Evolutionary conservation across 495 filamentous ascomycete genomes (phyloP).

Genomic region (Arthonia radiata): DNA sequence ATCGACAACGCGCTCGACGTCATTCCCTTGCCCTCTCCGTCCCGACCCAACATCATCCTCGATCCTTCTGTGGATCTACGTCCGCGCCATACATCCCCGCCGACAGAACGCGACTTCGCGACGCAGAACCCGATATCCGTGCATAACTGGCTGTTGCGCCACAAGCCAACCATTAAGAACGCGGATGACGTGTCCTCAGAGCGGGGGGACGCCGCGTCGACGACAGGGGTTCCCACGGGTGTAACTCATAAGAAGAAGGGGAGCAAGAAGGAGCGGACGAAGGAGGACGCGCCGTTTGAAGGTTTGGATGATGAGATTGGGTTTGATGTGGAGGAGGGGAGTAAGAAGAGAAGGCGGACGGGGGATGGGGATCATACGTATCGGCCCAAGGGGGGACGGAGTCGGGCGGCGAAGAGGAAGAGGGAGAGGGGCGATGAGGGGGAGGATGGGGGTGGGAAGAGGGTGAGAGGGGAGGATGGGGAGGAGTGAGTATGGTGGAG

Average conservation of each 20-base stretch:
- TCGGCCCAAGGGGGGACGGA: conserved; percentile 11
- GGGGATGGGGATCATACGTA: conserved; percentile 33
- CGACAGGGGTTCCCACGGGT: background rate
- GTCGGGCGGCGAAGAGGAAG: conserved; percentile 38
- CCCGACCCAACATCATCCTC: conserved; percentile 16
- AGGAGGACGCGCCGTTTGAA: conserved; percentile 18
- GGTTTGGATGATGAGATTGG: conserved; percentile 27
- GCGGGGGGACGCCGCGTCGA: conserved; percentile 3
- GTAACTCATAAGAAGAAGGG: conserved; percentile 3
- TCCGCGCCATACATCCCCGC: conserved; percentile 19
- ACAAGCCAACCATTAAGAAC: conserved; percentile 42
- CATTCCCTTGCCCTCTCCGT: conserved; percentile 10
- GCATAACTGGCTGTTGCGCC: conserved; percentile 69
- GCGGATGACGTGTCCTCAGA: conserved; percentile 8
- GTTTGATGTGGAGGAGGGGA: conserved; percentile 16
- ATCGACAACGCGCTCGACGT: conserved; percentile 41
- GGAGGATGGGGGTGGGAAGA: conserved; percentile 6
- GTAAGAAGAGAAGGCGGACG: conserved; percentile 31
- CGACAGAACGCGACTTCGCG: conserved; percentile 30
- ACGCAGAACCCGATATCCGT: conserved; percentile 63
- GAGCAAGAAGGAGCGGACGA: conserved; percentile 1
- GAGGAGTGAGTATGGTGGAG: too few relatives aligned
- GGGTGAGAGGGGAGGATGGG: too few relatives aligned
- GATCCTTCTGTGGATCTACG: conserved; percentile 12
- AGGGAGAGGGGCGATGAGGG: conserved; percentile 25